Conservation (phyloP, 208 protist genomes). For the Zelonia costaricensis region DNA sequence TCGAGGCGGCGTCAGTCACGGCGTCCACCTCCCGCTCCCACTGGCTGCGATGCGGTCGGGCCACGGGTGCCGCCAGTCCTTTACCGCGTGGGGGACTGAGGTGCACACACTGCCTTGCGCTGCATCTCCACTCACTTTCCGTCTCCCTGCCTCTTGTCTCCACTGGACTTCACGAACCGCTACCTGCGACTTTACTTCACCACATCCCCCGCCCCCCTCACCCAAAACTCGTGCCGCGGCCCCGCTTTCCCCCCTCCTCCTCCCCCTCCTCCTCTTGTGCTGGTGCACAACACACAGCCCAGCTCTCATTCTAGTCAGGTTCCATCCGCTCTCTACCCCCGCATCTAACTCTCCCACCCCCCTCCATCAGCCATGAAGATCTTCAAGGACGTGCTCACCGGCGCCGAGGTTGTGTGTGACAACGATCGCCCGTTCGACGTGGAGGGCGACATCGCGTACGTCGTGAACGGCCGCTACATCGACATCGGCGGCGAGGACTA, state of each 20-base stretch:
- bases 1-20: too few species aligned
- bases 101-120: too few species aligned
- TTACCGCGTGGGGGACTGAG: too few species aligned
- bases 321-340: background rate
- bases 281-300: conserved; percentile 11
- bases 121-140: too few species aligned
- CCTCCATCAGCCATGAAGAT: conserved; percentile 75
- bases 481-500: conserved; percentile 90
- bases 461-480: conserved; percentile 84
- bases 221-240: too few species aligned
- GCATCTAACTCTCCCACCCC: background rate
- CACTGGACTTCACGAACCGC: too few species aligned
- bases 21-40: too few species aligned
- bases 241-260: background rate
- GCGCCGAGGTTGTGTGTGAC: conserved; percentile 92
- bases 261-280: background rate
- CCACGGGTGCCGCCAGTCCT: too few species aligned
- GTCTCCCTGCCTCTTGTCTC: too few species aligned
- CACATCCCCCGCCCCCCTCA: too few species aligned
- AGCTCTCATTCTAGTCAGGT: conserved; percentile 5
- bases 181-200: too few species aligned
- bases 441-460: conserved; percentile 84
- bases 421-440: conserved; percentile 81
- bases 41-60: too few species aligned
- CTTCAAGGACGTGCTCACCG: conserved; percentile 86